phyloP scores from a whole-genome alignment of 2,329 filamentous ascomycete species.

The Celoporthe dispersa region DNA sequence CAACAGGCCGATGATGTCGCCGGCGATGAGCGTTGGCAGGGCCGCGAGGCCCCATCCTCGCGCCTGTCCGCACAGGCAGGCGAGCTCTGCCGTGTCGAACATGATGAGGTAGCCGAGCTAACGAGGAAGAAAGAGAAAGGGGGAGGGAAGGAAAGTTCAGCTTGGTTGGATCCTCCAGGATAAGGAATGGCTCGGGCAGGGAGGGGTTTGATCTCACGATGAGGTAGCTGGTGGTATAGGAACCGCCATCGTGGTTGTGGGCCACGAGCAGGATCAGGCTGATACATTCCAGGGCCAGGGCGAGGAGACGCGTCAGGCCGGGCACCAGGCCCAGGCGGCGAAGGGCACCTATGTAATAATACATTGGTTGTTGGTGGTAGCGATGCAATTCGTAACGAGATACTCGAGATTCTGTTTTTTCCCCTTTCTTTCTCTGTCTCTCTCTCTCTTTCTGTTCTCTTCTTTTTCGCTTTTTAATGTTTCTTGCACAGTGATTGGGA shows the following conservation, averaged over 20 bases:
- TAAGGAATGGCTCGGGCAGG: too few species aligned
- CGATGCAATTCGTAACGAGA: not conserved
- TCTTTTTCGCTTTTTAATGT: too few species aligned
- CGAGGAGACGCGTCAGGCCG: slow-evolving; percentile 15
- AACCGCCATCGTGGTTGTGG: not conserved
- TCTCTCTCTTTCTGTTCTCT: too few species aligned
- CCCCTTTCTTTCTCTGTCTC: not conserved
- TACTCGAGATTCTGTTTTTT: not conserved
- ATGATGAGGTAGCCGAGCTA: slow-evolving; percentile 27
- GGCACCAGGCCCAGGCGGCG: slow-evolving; percentile 22
- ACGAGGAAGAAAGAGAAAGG: too few species aligned
- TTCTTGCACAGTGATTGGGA: not conserved
- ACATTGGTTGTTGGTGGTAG: not conserved
- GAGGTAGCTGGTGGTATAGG: slow-evolving; percentile 24
- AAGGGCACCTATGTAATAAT: slow-evolving; percentile 4
- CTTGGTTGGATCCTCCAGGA: too few species aligned
- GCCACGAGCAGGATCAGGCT: slow-evolving; percentile 16
- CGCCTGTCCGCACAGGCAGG: slow-evolving; percentile 23
- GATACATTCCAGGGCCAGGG: slow-evolving; percentile 18
- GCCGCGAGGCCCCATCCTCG: slow-evolving; percentile 24
- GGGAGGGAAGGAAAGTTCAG: too few species aligned
- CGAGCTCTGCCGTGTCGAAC: slow-evolving; percentile 20
- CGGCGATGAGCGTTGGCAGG: slow-evolving; percentile 19
- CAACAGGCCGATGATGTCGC: slow-evolving; percentile 20
- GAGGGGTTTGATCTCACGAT: slow-evolving; percentile 17